Conservation (phyloP, 2,329 filamentous ascomycete genomes). For the Fusarium paranaense region DNA sequence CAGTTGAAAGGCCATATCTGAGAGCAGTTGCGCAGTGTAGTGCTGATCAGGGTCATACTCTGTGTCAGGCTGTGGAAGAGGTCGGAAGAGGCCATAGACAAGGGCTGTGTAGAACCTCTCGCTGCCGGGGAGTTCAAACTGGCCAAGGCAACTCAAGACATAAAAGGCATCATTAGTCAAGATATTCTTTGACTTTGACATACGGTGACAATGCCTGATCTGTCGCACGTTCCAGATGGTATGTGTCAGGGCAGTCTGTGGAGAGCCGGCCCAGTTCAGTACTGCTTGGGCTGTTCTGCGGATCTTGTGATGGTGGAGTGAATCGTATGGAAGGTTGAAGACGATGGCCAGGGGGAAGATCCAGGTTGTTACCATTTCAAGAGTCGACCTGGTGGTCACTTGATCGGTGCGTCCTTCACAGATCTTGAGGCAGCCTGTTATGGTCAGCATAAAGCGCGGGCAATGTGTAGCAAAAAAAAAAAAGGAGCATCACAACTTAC, state of each 20-base stretch:
- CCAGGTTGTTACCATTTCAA: background rate
- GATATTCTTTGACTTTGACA: background rate
- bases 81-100: background rate
- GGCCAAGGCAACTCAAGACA: background rate
- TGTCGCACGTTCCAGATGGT: background rate
- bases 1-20: background rate
- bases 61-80: background rate
- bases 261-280: background rate
- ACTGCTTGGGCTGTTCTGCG: background rate
- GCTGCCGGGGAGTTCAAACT: background rate
- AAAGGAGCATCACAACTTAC: background rate
- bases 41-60: background rate
- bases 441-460: background rate
- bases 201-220: background rate
- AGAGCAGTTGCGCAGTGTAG: background rate
- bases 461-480: background rate
- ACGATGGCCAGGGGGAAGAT: background rate
- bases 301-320: background rate
- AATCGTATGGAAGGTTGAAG: background rate
- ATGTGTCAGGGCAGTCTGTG: background rate
- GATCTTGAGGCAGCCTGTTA: background rate
- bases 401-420: background rate
- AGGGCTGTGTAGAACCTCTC: background rate
- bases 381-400: background rate
- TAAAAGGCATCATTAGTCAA: background rate